A percentile compares a stretch with the other conserved stretches of the same genome.
phyloP scores from a whole-genome alignment of 2,329 filamentous ascomycete species.

The Neonectria hederae region DNA sequence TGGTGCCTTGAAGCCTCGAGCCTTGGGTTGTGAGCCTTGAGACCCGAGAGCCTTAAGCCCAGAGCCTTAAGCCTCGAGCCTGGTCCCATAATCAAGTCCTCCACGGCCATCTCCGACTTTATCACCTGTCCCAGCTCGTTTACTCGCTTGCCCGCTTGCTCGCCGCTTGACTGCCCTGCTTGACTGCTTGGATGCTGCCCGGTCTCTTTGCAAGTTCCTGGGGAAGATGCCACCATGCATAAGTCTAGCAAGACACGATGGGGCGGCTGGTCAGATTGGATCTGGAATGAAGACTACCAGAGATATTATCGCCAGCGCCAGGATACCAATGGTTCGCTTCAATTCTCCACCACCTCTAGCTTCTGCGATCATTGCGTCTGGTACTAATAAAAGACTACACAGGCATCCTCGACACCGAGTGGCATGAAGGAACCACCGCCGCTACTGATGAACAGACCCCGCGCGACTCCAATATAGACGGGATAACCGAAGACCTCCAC shows the following conservation, averaged over 20 bases:
- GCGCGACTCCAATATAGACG: conserved; percentile 38
- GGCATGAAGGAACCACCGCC: conserved; percentile 31
- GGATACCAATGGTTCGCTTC: conserved; percentile 42
- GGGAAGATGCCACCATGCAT: conserved; percentile 45
- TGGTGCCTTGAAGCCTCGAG: conserved; percentile 25
- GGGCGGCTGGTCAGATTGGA: conserved; percentile 43
- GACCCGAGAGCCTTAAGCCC: conserved; percentile 24
- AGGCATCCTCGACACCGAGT: conserved; percentile 42
- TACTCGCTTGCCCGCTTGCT: conserved; percentile 5
- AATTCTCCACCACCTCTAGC: neutral
- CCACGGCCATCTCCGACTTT: conserved; percentile 1
- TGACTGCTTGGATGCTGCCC: conserved; percentile 12
- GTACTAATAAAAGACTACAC: conserved; percentile 16
- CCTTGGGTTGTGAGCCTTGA: conserved; percentile 21
- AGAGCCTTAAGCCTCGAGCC: conserved; percentile 19
- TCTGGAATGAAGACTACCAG: conserved; percentile 37
- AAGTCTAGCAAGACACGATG: conserved; percentile 34
- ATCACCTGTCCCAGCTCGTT: conserved; percentile 3
- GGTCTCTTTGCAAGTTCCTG: conserved; percentile 23
- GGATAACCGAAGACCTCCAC: conserved; percentile 37
- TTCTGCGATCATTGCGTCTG: neutral
- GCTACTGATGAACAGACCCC: conserved; percentile 33
- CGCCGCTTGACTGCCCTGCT: neutral
- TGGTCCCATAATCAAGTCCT: conserved; percentile 13
- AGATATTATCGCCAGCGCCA: conserved; percentile 44